Base-by-base conservation (phyloP, 257 asterid genomes). In the Salvia hispanica region DNA sequence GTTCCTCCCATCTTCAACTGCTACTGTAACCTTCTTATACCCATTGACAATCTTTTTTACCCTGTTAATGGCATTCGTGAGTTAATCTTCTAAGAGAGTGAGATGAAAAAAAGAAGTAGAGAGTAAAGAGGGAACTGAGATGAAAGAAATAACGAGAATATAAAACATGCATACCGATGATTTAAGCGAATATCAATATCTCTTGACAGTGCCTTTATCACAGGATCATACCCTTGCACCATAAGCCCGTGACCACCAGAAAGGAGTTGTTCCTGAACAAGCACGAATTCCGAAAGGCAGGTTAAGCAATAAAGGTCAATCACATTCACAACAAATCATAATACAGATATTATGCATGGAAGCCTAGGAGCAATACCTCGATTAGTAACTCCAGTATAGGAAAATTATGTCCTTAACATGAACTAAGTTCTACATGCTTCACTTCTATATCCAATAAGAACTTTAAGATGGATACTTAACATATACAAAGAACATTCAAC, bases 211-310 rank as follows among this genome's bases (percentile, higher is more conserved):
- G 88, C 83, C 82, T 86, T 81, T 60, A 94, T 79, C 53, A 94
- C 84, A 3, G 99, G 99, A 74, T 79, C 77, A 64, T 94, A 94
- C 72, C 97, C 99, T 80, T 91, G 96, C 71, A 94, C 96, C 99
- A 94, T 91, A 55, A 94, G 95, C 69, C 99, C 99, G 74, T 94
- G 99, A 69, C 99, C 97, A 71, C 99, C 97, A 33, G 99, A 76
- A 66, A 94, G 97, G 70, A 94, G 95, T 72, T 84, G 73, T 80
- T 94, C 99, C 99, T 94, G 88, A 72, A 81, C 62, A 59, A 54
- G 36, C 33, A 78, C 64, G 68, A 52, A 70, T 31, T 58, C 14
- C 36, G 77, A 58, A 61, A 60, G 55, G 34, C 39, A 40, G 45
- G 72, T 40, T 40, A 60, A 48, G 61, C 59, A 42, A 58, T 44